Evolutionary conservation across 2,329 filamentous ascomycete species (phyloP).

Genomic region (Dryadomyces sulphureus): DNA sequence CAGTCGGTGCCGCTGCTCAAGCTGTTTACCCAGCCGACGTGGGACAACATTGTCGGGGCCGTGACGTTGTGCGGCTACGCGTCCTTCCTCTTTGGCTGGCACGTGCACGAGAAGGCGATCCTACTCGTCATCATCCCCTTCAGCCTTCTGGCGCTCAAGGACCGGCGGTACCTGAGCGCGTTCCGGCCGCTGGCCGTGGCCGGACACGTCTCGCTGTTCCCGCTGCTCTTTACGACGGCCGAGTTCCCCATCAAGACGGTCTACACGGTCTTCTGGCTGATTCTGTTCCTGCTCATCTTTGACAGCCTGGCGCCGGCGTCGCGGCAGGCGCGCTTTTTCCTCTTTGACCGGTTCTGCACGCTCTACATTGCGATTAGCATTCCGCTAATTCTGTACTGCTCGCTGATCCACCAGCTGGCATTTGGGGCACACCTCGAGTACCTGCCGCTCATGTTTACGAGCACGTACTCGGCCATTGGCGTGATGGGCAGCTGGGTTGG

Average conservation of each 20-base stretch:
- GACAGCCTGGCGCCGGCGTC: slow-evolving; percentile 79
- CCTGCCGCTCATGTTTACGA: slow-evolving; percentile 91
- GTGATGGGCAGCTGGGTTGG: slow-evolving; percentile 92
- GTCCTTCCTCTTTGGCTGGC: slow-evolving; percentile 95
- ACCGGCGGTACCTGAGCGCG: slow-evolving; percentile 78
- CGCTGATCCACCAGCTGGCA: slow-evolving; percentile 64
- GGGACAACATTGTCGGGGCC: slow-evolving; percentile 79
- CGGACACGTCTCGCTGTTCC: slow-evolving; percentile 90
- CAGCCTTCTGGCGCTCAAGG: slow-evolving; percentile 77
- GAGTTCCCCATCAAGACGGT: slow-evolving; percentile 91
- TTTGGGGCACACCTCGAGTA: slow-evolving; percentile 81
- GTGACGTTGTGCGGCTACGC: slow-evolving; percentile 90
- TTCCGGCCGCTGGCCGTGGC: slow-evolving; percentile 87
- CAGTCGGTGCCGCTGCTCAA: slow-evolving; percentile 69
- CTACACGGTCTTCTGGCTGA: slow-evolving; percentile 85
- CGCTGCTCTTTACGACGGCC: slow-evolving; percentile 76
- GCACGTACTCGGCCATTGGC: slow-evolving; percentile 85
- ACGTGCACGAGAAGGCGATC: slow-evolving; percentile 96
- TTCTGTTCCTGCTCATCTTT: slow-evolving; percentile 73
- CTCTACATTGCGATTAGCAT: slow-evolving; percentile 84
- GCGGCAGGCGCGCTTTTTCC: slow-evolving; percentile 63
- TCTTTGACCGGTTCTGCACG: slow-evolving; percentile 81
- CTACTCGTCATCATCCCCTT: slow-evolving; percentile 91
- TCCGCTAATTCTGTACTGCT: slow-evolving; percentile 79
- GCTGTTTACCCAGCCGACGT: slow-evolving; percentile 66